Percentiles rank a stretch among this genome's conserved stretches.
Conservation (phyloP, 768 basidiomycete genomes). For the Dentipellis fragilis region DNA sequence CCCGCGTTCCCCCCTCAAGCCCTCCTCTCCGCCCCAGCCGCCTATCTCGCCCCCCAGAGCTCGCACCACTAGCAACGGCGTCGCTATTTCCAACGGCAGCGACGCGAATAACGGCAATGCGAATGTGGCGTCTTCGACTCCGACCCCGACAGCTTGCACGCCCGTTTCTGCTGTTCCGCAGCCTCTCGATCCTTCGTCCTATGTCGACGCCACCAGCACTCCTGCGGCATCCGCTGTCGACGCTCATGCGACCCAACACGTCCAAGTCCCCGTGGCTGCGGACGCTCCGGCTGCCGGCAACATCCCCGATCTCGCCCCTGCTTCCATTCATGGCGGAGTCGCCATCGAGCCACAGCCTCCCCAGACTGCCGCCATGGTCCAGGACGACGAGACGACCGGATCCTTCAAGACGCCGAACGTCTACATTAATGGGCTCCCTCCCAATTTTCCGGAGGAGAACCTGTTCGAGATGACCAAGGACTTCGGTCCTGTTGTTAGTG, state of each 20-base stretch:
- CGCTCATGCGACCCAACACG: neutral
- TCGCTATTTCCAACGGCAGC: constrained; percentile 5
- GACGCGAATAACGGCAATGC: neutral
- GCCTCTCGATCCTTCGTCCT: neutral
- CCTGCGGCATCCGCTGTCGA: neutral
- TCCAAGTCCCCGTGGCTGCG: neutral
- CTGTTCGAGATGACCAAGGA: constrained; percentile 59
- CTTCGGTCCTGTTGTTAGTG: constrained; percentile 70
- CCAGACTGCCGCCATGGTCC: neutral
- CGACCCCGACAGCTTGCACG: neutral
- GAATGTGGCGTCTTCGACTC: neutral
- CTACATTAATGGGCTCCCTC: constrained; percentile 82
- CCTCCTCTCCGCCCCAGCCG: constrained; percentile 9
- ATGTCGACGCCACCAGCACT: neutral
- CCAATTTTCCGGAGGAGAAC: constrained; percentile 74
- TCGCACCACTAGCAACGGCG: neutral
- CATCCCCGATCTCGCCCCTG: too few relatives aligned
- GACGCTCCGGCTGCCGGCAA: too few relatives aligned
- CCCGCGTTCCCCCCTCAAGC: constrained; percentile 9
- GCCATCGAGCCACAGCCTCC: constrained; percentile 5
- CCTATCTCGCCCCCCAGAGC: constrained; percentile 14
- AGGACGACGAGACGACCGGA: constrained; percentile 3
- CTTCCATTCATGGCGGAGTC: neutral
- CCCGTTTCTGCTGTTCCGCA: neutral
- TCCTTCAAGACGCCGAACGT: constrained; percentile 56